Conservation (phyloP, 2,329 filamentous ascomycete species). For the Penicillium freii region DNA sequence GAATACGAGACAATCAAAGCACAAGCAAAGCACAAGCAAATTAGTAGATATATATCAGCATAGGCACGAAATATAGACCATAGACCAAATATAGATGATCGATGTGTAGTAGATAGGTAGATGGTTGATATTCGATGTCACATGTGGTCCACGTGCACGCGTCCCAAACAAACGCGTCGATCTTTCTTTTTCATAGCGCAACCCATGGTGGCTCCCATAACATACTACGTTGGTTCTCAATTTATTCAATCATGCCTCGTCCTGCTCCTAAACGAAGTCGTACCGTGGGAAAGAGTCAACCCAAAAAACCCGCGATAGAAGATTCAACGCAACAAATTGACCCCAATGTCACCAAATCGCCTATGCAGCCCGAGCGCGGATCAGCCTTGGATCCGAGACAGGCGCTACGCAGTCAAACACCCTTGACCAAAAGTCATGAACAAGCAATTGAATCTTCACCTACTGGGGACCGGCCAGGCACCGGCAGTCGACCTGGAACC, state of each 20-base stretch:
- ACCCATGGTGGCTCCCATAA: neutral
- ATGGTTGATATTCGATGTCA: neutral
- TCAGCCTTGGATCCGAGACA: slow-evolving; percentile 20
- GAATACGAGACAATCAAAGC: neutral
- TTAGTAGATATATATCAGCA: neutral
- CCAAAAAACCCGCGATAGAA: slow-evolving; percentile 2
- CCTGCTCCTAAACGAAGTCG: slow-evolving; percentile 25
- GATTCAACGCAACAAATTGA: slow-evolving; percentile 10
- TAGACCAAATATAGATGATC: no score
- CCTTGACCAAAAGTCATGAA: slow-evolving; percentile 32
- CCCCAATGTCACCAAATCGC: slow-evolving; percentile 13
- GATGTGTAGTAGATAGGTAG: no score
- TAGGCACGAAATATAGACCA: neutral
- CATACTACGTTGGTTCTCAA: neutral
- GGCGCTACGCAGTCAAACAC: slow-evolving; percentile 32
- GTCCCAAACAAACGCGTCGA: slow-evolving; percentile 15
- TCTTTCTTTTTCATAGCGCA: slow-evolving; percentile 1
- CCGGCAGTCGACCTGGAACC: slow-evolving; percentile 35
- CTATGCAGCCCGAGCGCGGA: slow-evolving; percentile 12
- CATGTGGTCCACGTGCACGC: slow-evolving; percentile 19
- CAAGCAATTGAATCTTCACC: slow-evolving; percentile 39
- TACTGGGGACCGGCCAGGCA: slow-evolving; percentile 30
- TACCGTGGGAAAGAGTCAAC: slow-evolving; percentile 11
- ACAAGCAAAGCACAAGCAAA: neutral
- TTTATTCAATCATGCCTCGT: slow-evolving; percentile 19